Evolutionary conservation across 179 eudicot genomes (phyloP), one percentile per base, ranked within the genome.

Genomic region (Beta lomatogona): DNA sequence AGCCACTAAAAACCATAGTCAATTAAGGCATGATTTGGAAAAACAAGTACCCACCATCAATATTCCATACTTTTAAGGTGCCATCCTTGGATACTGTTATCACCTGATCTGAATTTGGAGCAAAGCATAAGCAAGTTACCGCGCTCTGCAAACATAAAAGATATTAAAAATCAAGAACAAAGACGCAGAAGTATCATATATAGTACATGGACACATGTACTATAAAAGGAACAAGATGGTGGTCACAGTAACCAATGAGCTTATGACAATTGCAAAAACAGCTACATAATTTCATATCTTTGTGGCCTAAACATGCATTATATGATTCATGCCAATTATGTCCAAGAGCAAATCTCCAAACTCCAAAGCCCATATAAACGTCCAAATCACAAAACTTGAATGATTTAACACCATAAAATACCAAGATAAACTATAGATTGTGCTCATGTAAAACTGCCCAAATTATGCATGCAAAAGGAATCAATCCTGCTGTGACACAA

Each of bases 71-170:
- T 88, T 97, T 94, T 80, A 97, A 85, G 28, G 99, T 80, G 72
- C 98, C 99, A 83, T 97, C 99, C 90, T 94, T 97, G 61, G 99
- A 97, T 81, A 97, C 94, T 36, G 99, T 97, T 82, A 97, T 91
- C 68, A 97, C 81, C 85, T 93, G 90, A 81, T 97, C 98, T 15
- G 99, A 97, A 87, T 93, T 83, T 53, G 98, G 94, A 83, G 90
- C 61, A 79, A 94, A 97, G 93, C 97, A 93, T 84, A 97, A 80
- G 93, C 99, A 94, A 44, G 98, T 97, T 45, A 97, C 99, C 15
- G 99, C 99, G 90, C 98, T 94, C 99, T 97, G 90, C 50, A 81
- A 80, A 68, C 76, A 77, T 52, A 80, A 22, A 78, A 75, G 25
- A 71, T 45, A 75, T 69, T 28, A 80, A 69, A 77, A 70, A 46